Evolutionary conservation across 1,284 basidiomycete genomes (phyloP).

Genomic region (Boletus calvinii): DNA sequence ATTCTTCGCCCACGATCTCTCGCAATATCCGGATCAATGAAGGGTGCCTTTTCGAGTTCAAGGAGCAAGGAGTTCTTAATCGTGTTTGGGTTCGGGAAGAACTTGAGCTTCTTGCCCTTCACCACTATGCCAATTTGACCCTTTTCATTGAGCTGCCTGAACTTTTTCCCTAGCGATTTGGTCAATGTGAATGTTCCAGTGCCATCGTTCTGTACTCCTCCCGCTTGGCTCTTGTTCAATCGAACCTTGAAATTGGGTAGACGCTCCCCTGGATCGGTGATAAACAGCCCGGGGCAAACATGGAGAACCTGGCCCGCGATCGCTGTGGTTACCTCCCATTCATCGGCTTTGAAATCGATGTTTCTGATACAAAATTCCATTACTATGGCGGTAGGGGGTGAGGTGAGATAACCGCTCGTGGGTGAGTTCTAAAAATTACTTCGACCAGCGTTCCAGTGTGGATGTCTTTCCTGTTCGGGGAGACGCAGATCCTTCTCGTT

Average conservation of each 20-base stretch:
- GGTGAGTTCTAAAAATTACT: not conserved
- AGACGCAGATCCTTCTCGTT: slow-evolving; percentile 9
- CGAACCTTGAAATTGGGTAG: slow-evolving; percentile 56
- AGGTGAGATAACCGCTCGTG: slow-evolving; percentile 1
- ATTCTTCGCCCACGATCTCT: slow-evolving; percentile 51
- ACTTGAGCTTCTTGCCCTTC: slow-evolving; percentile 32
- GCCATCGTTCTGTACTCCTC: slow-evolving; percentile 59
- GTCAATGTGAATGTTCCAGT: slow-evolving; percentile 50
- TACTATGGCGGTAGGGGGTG: not conserved
- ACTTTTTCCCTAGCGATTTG: slow-evolving; percentile 41
- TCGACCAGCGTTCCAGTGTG: not conserved
- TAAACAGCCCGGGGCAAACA: slow-evolving; percentile 39
- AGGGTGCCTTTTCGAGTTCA: slow-evolving; percentile 57
- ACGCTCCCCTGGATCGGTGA: slow-evolving; percentile 37
- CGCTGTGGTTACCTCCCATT: slow-evolving; percentile 55
- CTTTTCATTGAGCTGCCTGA: slow-evolving; percentile 44
- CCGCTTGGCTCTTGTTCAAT: slow-evolving; percentile 46
- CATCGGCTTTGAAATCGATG: slow-evolving; percentile 46
- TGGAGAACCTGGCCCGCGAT: slow-evolving; percentile 55
- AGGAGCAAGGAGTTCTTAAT: slow-evolving; percentile 29
- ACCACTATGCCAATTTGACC: slow-evolving; percentile 40
- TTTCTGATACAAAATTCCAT: slow-evolving; percentile 56
- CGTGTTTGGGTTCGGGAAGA: slow-evolving; percentile 21
- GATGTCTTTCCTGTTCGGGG: slow-evolving; percentile 12
- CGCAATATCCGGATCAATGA: slow-evolving; percentile 58